phyloP scores from a whole-genome alignment of 2,329 filamentous ascomycete species.

The Chrysoporthe cubensis region DNA sequence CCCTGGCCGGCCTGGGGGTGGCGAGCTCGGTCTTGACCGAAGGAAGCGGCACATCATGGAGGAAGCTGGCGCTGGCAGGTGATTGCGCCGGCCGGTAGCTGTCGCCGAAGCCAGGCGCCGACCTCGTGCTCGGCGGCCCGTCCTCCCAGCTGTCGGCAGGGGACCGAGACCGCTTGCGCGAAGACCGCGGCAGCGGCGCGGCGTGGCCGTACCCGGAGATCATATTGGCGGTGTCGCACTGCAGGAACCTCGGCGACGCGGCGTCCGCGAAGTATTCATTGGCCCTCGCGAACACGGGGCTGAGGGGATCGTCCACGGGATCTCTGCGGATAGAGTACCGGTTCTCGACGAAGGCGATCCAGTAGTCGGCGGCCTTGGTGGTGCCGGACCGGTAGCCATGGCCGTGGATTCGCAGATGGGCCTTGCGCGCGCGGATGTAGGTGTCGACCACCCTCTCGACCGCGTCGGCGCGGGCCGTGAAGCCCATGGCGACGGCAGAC shows the following conservation, averaged over 20 bases:
- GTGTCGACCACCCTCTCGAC: not conserved
- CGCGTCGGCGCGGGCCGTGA: not conserved
- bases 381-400: not conserved
- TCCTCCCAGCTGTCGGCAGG: not conserved
- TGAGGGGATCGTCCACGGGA: not conserved
- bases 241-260: not conserved
- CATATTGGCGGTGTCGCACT: not conserved
- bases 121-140: constrained; percentile 11
- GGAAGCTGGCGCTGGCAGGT: not conserved
- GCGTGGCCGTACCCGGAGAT: not conserved
- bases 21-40: not conserved
- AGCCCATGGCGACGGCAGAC: constrained; percentile 9
- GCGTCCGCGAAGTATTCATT: not conserved
- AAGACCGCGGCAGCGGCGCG: not conserved
- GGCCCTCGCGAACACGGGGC: not conserved
- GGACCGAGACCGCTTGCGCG: constrained; percentile 22
- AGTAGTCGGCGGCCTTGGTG: constrained; percentile 13
- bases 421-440: constrained; percentile 5
- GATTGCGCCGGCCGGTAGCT: not conserved
- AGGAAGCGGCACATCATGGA: not conserved
- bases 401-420: not conserved
- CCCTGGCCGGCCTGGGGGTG: not conserved
- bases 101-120: not conserved
- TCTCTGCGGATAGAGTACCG: too few relatives aligned
- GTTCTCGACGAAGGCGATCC: not conserved